A percentile compares a stretch with the other conserved stretches of the same genome.
phyloP scores from a whole-genome alignment of 1,284 basidiomycete species.

The Heterobasidion irregulare region DNA sequence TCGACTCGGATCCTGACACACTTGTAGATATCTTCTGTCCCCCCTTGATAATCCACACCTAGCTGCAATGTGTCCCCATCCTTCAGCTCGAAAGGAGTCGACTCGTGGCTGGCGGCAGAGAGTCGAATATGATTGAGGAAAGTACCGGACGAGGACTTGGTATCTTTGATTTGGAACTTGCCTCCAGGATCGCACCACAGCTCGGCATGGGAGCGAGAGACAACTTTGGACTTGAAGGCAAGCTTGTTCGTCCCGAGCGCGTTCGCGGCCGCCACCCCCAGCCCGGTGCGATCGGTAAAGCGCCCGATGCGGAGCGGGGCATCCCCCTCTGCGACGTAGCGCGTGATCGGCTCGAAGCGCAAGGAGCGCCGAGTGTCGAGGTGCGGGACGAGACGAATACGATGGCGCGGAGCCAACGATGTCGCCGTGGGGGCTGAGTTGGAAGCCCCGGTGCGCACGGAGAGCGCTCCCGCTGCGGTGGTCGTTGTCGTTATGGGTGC shows the following conservation, averaged over 20 bases:
- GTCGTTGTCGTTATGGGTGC: neutral
- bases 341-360: slow-evolving; percentile 87
- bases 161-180: slow-evolving; percentile 87
- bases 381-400: slow-evolving; percentile 87
- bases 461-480: neutral
- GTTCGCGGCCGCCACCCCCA: slow-evolving; percentile 60
- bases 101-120: slow-evolving; percentile 78
- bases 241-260: slow-evolving; percentile 75
- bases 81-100: slow-evolving; percentile 72
- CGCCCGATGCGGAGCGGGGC: slow-evolving; percentile 80
- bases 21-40: slow-evolving; percentile 95
- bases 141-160: slow-evolving; percentile 86
- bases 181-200: slow-evolving; percentile 67
- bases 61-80: slow-evolving; percentile 96
- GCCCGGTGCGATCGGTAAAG: slow-evolving; percentile 81
- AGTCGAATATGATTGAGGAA: slow-evolving; percentile 95
- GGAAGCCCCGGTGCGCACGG: slow-evolving; percentile 1
- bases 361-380: slow-evolving; percentile 87
- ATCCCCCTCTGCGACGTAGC: slow-evolving; percentile 70
- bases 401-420: slow-evolving; percentile 25
- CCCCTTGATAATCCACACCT: slow-evolving; percentile 97
- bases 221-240: slow-evolving; percentile 96
- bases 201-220: slow-evolving; percentile 91
- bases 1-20: slow-evolving; percentile 97
- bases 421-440: neutral